Conservation (phyloP, 2,329 filamentous ascomycete genomes). For the Chaetoscypha palmicola region DNA sequence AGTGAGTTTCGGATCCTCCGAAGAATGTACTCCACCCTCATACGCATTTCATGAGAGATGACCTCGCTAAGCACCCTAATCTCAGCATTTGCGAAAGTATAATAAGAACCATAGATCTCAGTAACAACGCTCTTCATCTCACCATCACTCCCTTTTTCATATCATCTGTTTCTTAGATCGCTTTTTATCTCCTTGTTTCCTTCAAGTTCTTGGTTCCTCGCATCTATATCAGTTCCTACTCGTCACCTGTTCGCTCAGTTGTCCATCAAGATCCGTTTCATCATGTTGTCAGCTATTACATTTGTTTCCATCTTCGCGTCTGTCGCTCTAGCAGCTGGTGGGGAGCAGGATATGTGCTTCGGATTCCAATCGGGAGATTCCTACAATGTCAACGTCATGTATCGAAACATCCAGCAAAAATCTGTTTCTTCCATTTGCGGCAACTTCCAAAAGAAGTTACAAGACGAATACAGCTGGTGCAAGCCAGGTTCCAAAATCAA, state of each 20-base stretch:
- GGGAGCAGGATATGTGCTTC: background rate
- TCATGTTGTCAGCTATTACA: background rate
- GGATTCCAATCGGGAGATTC: background rate
- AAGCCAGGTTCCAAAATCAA: background rate
- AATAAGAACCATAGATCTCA: background rate
- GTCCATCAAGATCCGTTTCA: background rate
- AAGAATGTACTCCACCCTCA: no score
- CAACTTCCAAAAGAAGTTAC: background rate
- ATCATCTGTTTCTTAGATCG: background rate
- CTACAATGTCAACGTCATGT: background rate
- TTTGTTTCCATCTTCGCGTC: background rate
- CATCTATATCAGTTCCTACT: background rate
- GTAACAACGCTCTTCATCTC: background rate
- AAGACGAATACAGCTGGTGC: background rate
- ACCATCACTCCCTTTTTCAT: background rate
- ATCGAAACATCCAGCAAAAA: background rate
- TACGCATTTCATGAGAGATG: no score
- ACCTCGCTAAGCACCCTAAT: no score
- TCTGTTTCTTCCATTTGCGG: constrained; percentile 1
- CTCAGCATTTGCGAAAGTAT: background rate
- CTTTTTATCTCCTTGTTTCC: background rate
- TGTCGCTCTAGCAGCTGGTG: background rate
- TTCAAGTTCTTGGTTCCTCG: background rate
- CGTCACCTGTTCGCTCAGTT: background rate
- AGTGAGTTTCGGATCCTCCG: no score